A percentile compares a stretch with the other conserved stretches of the same genome.
Conservation (phyloP, 2,329 filamentous ascomycete species). For the Claviceps purpurea region DNA sequence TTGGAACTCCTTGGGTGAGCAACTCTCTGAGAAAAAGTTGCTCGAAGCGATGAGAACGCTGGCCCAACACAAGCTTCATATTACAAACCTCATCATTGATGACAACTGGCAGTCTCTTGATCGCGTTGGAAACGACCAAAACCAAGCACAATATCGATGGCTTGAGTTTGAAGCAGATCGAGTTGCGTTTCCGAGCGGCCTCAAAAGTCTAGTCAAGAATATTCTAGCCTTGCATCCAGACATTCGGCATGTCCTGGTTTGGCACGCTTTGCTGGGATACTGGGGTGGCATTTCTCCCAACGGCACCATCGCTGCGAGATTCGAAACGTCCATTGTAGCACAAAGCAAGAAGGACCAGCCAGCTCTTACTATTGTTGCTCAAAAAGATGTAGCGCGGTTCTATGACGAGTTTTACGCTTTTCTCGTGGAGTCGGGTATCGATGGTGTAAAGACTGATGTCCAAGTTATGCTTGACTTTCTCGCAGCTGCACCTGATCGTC, state of each 20-base stretch:
- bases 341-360: slow-evolving; percentile 37
- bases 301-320: slow-evolving; percentile 61
- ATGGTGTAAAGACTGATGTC: slow-evolving; percentile 84
- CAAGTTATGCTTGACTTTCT: slow-evolving; percentile 82
- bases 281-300: slow-evolving; percentile 78
- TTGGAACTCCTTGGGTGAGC: slow-evolving; percentile 85
- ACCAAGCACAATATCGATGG: slow-evolving; percentile 53
- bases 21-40: slow-evolving; percentile 69
- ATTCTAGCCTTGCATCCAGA: slow-evolving; percentile 58
- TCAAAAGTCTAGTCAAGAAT: slow-evolving; percentile 55
- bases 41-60: slow-evolving; percentile 61
- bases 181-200: slow-evolving; percentile 63
- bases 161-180: slow-evolving; percentile 75
- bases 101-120: slow-evolving; percentile 88
- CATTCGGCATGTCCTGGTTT: slow-evolving; percentile 77
- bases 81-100: slow-evolving; percentile 85
- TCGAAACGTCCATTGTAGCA: slow-evolving; percentile 56
- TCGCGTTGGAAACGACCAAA: slow-evolving; percentile 30
- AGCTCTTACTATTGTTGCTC: slow-evolving; percentile 52
- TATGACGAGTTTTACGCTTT: slow-evolving; percentile 91
- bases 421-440: slow-evolving; percentile 58
- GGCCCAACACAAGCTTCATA: slow-evolving; percentile 55
- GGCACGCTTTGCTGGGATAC: slow-evolving; percentile 82
- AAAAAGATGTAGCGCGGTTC: slow-evolving; percentile 60
- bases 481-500: slow-evolving; percentile 53